Evolutionary conservation across 164 flowering plant species (phyloP), one percentile per base, ranked within the genome.

Genomic region (Aristolochia californica): DNA sequence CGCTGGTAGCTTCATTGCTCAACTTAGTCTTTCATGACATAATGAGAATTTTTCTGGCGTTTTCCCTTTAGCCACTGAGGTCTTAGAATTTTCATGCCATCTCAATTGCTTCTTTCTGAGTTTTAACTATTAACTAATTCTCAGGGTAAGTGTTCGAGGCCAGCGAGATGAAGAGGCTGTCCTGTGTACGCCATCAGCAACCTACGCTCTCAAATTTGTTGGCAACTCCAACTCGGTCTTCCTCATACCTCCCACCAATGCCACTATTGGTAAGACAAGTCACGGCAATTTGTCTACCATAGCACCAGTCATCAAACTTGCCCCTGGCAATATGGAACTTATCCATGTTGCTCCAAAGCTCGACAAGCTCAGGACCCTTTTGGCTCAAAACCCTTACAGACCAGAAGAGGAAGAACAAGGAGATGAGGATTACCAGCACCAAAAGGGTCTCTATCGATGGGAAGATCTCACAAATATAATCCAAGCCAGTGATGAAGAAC

Each of bases 401-500:
- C 61, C 68, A 21, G 76, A 70, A 20, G 82, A 76, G 45, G 87
- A 72, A 28, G 77, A 73, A 23, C 76, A 64, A 27, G 65, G 34
- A 47, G 47, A 55, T 23, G 38, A 16, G 60, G 18, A 23, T 4
- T 14, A 26, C 27, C 17, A 7, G 7, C 30, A 21, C 26, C 61
- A 43, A 16, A 20, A 20, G 4, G 72, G 85, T 2, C 66, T 87
- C 55, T 88, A 77, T 61, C 70, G 24, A 24, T 93, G 97, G 99
- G 73, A 74, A 43, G 91, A 89, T 78, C 84, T 93, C 45, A 68
- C 73, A 20, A 68, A 72, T 12, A 72, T 48, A 69, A 66, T 93
- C 62, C 99, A 89, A 65, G 96, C 99, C 9, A 93, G 99, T 69
- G 88, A 93, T 55, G 85, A 71, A 45, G 96, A 93, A 64, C 64